These are phyloP conservation scores for Amanita pseudoporphyria DNA, from an alignment of 768 basidiomycete genomes.

Conservation along the genomic window DNA sequence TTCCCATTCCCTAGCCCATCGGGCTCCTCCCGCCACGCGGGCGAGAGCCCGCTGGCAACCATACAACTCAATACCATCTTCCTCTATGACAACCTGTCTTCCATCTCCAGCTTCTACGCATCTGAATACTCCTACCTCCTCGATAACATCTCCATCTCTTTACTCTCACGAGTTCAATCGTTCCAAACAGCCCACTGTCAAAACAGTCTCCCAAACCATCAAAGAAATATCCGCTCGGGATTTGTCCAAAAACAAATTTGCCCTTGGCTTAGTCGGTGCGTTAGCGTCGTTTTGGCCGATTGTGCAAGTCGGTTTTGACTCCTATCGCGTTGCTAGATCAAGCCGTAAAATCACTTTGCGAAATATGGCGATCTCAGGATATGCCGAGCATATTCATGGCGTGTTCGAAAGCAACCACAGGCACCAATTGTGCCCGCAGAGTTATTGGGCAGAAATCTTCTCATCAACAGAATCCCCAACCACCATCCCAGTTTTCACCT, in stretches of 20 bases:
- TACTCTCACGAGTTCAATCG: constrained; percentile 15
- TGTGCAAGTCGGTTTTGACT: not conserved
- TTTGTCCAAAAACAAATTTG: constrained; percentile 53
- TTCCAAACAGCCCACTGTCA: constrained; percentile 22
- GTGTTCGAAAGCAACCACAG: constrained; percentile 21
- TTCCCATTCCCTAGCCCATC: constrained; percentile 51
- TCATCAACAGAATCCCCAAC: constrained; percentile 26
- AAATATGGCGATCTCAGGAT: constrained; percentile 75
- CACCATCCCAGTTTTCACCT: constrained; percentile 30
- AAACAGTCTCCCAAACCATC: constrained; percentile 19
- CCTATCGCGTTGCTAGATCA: constrained; percentile 41
- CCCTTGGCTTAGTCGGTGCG: constrained; percentile 63
- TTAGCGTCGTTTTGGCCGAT: constrained; percentile 10
- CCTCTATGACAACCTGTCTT: constrained; percentile 23
- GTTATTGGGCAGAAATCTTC: constrained; percentile 11
- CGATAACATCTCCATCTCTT: constrained; percentile 37
- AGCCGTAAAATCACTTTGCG: constrained; percentile 66
- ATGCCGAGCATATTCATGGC: constrained; percentile 45
- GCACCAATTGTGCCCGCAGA: constrained; percentile 11
- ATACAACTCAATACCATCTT: constrained; percentile 40
- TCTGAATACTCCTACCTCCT: constrained; percentile 51
- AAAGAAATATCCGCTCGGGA: constrained; percentile 26
- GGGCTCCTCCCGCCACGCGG: constrained; percentile 61
- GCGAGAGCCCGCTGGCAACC: constrained; percentile 76
- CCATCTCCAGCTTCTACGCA: constrained; percentile 29